Base-by-base conservation (phyloP, 208 protist species). In the Leishmania aethiopica region DNA sequence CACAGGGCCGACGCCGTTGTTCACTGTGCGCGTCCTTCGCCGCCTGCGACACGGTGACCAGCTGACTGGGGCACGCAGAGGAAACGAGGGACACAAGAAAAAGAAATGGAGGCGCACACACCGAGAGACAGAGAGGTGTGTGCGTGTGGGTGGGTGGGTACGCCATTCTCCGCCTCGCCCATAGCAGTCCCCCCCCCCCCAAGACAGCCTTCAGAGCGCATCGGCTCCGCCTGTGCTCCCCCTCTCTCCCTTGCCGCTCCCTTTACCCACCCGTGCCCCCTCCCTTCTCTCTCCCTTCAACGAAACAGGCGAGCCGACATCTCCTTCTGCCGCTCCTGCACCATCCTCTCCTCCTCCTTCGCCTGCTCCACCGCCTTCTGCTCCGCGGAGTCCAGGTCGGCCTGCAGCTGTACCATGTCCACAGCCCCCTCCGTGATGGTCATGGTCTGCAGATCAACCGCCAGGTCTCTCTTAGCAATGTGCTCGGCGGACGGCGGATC, bases 401-500 rank as follows among this genome's bases (percentile, higher is more conserved):
- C 77, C 85, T 93, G 78, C 13, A 97, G 77, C 22, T 70, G 77
- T 8, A 77, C 78, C 89, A 97, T 95, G 72, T 93, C 87, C 22
- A 97, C 92, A 40, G 77, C 81, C 22, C 86, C 87, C 6, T 86
- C 64, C 11, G 94, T 79, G 79, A 95, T 85, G 25, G 86, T 93
- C 87, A 97, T 96, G 62, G 91, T 95, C 79, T 94, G 93, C 82
- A 98, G 53, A 35, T 94, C 80, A 28, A 93, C 28, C 35, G 86
- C 77, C 51, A 90, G 67, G 37, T 94, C 86, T 10, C 85, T 81
- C 79, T 89, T 88, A 17, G 77, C 80, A 15, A 72, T 85, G 76
- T 97, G 94, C 77, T 96, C 94, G 42, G 90, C 84, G 15, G 90
- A 90, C 10, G 92, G 83, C 45, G 92, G 90, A 62, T 94, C 91